Base-by-base conservation (phyloP, 441 rosid species). In the Pelargonium australe region DNA sequence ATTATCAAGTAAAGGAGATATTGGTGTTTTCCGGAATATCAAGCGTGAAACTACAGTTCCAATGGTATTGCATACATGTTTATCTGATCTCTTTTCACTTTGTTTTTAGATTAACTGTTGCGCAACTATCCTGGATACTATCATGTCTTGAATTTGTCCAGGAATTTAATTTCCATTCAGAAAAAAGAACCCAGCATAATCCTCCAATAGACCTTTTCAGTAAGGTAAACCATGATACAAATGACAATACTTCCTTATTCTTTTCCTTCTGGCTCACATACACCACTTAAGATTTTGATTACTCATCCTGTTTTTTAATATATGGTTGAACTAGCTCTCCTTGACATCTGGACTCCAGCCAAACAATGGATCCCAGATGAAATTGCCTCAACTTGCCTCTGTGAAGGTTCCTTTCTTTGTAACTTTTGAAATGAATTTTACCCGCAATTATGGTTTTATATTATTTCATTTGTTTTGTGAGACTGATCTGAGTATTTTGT, bases 1-100 rank as follows among this genome's bases (percentile, higher is more conserved):
- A 80, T 81, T 90, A 74, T 84, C 96, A 71, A 89, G 94, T 74
- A 88, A 83, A 86, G 97, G 96, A 66, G 93, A 92, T 70, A 79
- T 90, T 57, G 98, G 96, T 12, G 78, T 95, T 68, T 86, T 86
- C 67, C 82, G 84, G 73, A 90, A 85, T 78, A 82, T 71, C 84
- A 92, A 90, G 83, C 82, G 84, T 67, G 97, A 90, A 82, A 80
- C 86, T 41, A 89, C 97, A 12, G 86, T 89, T 61, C 95, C 98
- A 58, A 75, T 77, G 90, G 99, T 95, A 87, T 44, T 73, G 23
- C 63, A 53, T 53, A 14, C 71, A 37, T 69, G 31, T 63, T 47
- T 62, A 62, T 10, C 3, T 28, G 65, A 25, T 28, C 51, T 75
- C 57, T 9, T 17, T 70, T 25, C 63, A 20, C 60, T 72, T 7